Conservation (phyloP, 345 rosid genomes). For the Salix koriyanagi region DNA sequence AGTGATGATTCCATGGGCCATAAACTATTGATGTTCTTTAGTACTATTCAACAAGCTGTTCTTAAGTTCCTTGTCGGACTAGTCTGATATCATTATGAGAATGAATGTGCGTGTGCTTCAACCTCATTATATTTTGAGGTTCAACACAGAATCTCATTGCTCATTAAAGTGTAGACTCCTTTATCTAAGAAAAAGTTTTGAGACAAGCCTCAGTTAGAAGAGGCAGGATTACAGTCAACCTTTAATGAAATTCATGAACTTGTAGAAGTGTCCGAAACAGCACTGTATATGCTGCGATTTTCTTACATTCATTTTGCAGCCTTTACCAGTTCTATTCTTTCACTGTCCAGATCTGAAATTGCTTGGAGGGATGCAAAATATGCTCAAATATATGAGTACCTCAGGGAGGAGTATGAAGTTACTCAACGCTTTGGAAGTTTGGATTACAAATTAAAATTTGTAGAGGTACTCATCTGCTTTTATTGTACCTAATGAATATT, state of each 20-base stretch:
- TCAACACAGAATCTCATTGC: neutral
- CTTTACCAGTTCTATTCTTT: slow-evolving; percentile 4
- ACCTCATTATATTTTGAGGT: neutral
- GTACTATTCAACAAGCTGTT: neutral
- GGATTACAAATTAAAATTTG: slow-evolving; percentile 82
- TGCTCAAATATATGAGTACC: slow-evolving; percentile 83
- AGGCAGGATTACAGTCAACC: neutral
- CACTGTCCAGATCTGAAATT: slow-evolving; percentile 69
- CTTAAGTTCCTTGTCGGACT: neutral
- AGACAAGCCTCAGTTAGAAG: neutral
- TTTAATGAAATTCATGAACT: neutral
- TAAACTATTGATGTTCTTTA: neutral
- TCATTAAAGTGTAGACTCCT: neutral
- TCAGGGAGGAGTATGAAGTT: slow-evolving; percentile 86
- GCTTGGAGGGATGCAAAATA: slow-evolving; percentile 97
- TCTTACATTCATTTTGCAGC: neutral
- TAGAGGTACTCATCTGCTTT: slow-evolving; percentile 52
- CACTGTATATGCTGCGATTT: neutral
- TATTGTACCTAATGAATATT: neutral
- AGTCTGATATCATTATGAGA: neutral
- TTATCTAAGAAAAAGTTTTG: neutral
- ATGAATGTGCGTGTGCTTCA: neutral
- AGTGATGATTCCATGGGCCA: neutral
- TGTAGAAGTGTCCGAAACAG: neutral
- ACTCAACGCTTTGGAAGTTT: slow-evolving; percentile 86